Evolutionary conservation across 305 asterid species (phyloP), one percentile per base, ranked within the genome.

Genomic region (Petunia hybrid): DNA sequence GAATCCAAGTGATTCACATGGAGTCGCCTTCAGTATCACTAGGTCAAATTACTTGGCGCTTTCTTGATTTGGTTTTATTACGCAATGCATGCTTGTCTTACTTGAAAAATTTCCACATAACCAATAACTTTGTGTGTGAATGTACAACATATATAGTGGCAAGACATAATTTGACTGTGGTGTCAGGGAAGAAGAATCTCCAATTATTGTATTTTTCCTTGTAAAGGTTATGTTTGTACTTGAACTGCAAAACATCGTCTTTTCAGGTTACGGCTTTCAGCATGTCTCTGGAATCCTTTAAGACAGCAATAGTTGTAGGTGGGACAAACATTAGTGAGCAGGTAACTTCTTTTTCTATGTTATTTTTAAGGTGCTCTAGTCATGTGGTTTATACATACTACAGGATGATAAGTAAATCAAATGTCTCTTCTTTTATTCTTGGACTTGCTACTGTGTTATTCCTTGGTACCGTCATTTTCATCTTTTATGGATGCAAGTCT

Each of bases 241-340:
- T 53, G 48, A 74, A 38, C 79, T 38, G 79, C 48, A 51, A 55
- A n/a, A 5, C 66, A 71, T 82, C 84, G 46, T 76, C 43, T 82
- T 86, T 80, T 82, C 87, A 93, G 97, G 97, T 90, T 83, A 93
- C 91, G 89, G 97, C 97, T 80, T 93, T 93, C 87, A 89, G 97
- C 77, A 85, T 83, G 88, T 91, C 97, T 80, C 83, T 91, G 89
- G 93, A 91, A 78, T 88, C 89, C 68, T 93, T 91, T 80, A 92
- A 68, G 86, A 89, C 95, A 38, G 92, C 97, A 86, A 91, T 89
- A 80, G 92, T 91, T 81, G 95, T 92, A 68, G 98, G 98, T 77
- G 98, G 98, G 83, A 91, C 97, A 45, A 91, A 92, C 87, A 93
- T 93, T 76, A 83, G 95, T 77, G 97, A 91, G 83, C 98, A 93